Evolutionary conservation across 2,329 filamentous ascomycete species (phyloP).

Genomic region (Calonectria pteridis): DNA sequence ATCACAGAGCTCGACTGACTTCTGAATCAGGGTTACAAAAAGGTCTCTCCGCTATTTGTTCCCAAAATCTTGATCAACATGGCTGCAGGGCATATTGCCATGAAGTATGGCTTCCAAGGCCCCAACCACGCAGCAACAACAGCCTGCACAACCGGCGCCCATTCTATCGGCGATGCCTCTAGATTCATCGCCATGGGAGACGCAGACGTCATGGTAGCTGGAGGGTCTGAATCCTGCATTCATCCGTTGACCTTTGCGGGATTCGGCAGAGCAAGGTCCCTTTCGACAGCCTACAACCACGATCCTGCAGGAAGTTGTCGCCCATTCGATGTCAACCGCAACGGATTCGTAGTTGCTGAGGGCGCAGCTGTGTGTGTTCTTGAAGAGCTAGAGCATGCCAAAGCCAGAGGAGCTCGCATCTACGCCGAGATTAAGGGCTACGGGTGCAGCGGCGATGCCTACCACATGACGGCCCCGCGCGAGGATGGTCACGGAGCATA

Average conservation of each 20-base stretch:
- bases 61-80: slow-evolving; percentile 95
- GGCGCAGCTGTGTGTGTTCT: slow-evolving; percentile 89
- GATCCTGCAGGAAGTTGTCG: slow-evolving; percentile 78
- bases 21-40: slow-evolving; percentile 80
- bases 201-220: slow-evolving; percentile 96
- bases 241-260: slow-evolving; percentile 94
- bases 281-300: slow-evolving; percentile 85
- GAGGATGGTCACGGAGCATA: slow-evolving; percentile 86
- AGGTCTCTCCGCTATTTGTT: slow-evolving; percentile 93
- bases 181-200: slow-evolving; percentile 92
- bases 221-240: slow-evolving; percentile 94
- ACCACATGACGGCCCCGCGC: slow-evolving; percentile 93
- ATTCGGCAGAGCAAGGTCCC: slow-evolving; percentile 87
- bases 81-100: slow-evolving; percentile 93
- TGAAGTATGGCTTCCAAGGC: slow-evolving; percentile 89
- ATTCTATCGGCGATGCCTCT: slow-evolving; percentile 94
- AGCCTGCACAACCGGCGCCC: slow-evolving; percentile 95
- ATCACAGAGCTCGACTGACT: slow-evolving; percentile 21
- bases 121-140: slow-evolving; percentile 95
- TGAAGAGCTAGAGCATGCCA: slow-evolving; percentile 92
- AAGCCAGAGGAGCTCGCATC: slow-evolving; percentile 80
- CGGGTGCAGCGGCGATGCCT: slow-evolving; percentile 88
- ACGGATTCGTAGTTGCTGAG: slow-evolving; percentile 93
- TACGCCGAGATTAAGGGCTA: slow-evolving; percentile 93
- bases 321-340: slow-evolving; percentile 84